Conservation (phyloP, 352 stramenopile genomes). For the Pilasporangium apinafurcum region DNA sequence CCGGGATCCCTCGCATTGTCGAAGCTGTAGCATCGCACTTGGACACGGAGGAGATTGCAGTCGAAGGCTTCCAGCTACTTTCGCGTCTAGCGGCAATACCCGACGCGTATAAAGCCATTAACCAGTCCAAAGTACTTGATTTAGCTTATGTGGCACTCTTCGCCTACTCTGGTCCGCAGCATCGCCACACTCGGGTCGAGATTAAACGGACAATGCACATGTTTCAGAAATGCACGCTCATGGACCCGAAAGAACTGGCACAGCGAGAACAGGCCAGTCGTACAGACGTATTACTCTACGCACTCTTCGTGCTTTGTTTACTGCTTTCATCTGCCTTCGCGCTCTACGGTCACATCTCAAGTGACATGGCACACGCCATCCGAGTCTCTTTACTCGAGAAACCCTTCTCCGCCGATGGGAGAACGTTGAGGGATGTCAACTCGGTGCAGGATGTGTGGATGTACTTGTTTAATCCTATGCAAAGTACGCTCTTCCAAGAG, state of each 20-base stretch:
- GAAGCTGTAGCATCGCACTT: slow-evolving; percentile 61
- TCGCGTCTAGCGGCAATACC: slow-evolving; percentile 33
- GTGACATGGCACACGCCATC: slow-evolving; percentile 22
- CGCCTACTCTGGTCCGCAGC: slow-evolving; percentile 47
- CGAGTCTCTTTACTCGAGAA: slow-evolving; percentile 12
- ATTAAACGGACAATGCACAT: slow-evolving; percentile 55
- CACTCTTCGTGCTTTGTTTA: slow-evolving; percentile 38
- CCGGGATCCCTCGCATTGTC: slow-evolving; percentile 53
- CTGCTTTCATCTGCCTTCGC: slow-evolving; percentile 33
- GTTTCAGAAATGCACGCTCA: slow-evolving; percentile 69
- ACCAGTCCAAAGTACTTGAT: slow-evolving; percentile 62
- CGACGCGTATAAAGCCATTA: slow-evolving; percentile 42
- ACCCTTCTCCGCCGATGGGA: background rate
- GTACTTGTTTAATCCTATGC: slow-evolving; percentile 34
- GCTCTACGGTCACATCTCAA: slow-evolving; percentile 36
- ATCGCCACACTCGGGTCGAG: slow-evolving; percentile 56
- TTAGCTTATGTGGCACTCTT: slow-evolving; percentile 67
- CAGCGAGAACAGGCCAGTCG: slow-evolving; percentile 36
- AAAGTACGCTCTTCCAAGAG: slow-evolving; percentile 35
- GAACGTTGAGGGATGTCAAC: slow-evolving; percentile 23
- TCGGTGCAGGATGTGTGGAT: slow-evolving; percentile 47
- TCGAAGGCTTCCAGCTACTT: slow-evolving; percentile 71
- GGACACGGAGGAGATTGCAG: slow-evolving; percentile 65
- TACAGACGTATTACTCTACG: slow-evolving; percentile 29
- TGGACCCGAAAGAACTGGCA: slow-evolving; percentile 40